Evolutionary conservation across 176 grass and related monocot genomes (phyloP).

Genomic region (Oryza meridionalis): DNA sequence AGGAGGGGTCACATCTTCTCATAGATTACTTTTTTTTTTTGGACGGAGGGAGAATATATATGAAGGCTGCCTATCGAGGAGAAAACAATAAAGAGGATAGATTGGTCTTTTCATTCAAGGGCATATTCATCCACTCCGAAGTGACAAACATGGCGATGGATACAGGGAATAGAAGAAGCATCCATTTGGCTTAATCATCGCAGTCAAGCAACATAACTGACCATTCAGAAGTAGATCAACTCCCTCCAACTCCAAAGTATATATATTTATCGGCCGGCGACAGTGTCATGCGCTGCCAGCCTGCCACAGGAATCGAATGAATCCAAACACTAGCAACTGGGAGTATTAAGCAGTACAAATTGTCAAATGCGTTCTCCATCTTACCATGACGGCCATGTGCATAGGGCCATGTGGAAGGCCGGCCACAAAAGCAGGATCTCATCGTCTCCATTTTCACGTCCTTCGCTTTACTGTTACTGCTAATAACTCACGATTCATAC

Average conservation of each 20-base stretch:
- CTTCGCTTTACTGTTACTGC: neutral
- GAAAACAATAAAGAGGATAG: neutral
- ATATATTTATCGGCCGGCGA: slow-evolving; percentile 16
- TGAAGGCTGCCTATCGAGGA: too few relatives aligned
- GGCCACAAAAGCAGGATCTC: neutral
- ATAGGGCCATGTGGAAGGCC: neutral
- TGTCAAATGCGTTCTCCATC: neutral
- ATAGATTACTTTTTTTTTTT: too few relatives aligned
- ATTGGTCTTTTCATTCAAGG: neutral
- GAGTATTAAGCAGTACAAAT: neutral
- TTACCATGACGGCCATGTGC: neutral
- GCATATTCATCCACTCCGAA: neutral
- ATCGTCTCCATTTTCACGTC: neutral
- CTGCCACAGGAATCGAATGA: neutral
- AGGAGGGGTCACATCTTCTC: too few relatives aligned
- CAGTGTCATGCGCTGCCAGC: neutral
- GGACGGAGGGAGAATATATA: too few relatives aligned
- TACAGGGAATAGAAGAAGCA: slow-evolving; percentile 22
- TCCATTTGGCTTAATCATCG: slow-evolving; percentile 46
- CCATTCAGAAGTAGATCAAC: slow-evolving; percentile 7
- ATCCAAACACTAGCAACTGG: neutral
- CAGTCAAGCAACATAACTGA: slow-evolving; percentile 34
- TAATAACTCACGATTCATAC: neutral
- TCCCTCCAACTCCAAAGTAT: neutral
- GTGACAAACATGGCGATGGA: slow-evolving; percentile 37